A percentile compares a stretch with the other conserved stretches of the same genome.
Conservation (phyloP, 163 green algal genomes). For the Trebouxiophyceae sp. region DNA sequence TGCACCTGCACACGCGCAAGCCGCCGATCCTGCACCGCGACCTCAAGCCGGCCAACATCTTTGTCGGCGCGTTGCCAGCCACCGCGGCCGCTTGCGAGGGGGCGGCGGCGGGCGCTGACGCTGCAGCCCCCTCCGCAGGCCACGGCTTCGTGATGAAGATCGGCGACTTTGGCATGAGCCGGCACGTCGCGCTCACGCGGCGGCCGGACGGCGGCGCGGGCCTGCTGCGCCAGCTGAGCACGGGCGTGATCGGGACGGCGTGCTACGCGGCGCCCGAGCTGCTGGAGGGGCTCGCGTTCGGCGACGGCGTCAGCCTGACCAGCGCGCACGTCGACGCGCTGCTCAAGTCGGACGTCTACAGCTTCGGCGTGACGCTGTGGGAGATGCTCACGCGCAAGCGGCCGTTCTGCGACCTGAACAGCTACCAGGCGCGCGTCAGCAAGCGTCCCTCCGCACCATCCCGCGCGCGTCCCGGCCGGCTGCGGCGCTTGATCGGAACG, state of each 20-base stretch:
- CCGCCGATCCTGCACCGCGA: constrained; percentile 43
- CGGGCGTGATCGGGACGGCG: constrained; percentile 48
- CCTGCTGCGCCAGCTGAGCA: constrained; percentile 1
- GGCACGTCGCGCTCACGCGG: constrained; percentile 18
- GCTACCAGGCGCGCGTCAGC: constrained; percentile 34
- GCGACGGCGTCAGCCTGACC: constrained; percentile 6
- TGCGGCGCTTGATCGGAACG: background rate
- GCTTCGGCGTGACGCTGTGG: constrained; percentile 55
- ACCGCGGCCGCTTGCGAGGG: no score
- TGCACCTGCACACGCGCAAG: constrained; percentile 39
- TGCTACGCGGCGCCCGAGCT: constrained; percentile 57
- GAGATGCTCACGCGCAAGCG: constrained; percentile 44
- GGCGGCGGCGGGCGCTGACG: no score
- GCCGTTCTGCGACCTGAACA: constrained; percentile 47
- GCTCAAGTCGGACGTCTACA: constrained; percentile 59
- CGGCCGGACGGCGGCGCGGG: background rate
- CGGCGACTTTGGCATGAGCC: constrained; percentile 64
- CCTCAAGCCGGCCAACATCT: constrained; percentile 46
- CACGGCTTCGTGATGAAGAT: constrained; percentile 62
- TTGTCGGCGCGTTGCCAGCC: constrained; percentile 10
- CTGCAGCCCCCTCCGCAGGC: constrained; percentile 35
- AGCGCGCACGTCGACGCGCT: constrained; percentile 19
- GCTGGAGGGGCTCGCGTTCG: constrained; percentile 19
- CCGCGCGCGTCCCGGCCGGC: background rate
- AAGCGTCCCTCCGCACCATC: background rate